These are phyloP conservation scores for Agaricus bisporus DNA, from an alignment of 768 basidiomycete genomes.

Conservation along the genomic window DNA sequence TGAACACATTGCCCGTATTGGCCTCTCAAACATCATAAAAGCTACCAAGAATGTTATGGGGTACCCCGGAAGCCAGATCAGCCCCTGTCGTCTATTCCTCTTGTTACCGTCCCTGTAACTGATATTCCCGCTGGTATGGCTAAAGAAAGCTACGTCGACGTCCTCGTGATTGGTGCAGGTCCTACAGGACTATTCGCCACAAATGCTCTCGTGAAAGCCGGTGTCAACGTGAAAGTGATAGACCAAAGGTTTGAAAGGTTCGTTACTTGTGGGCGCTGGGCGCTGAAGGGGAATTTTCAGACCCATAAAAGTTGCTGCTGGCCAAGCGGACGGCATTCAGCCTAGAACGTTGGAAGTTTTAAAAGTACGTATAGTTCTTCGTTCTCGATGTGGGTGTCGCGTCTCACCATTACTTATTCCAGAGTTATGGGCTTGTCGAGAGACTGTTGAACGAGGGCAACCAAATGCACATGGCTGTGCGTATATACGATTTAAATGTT, in stretches of 20 bases:
- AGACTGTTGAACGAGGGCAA: conserved; percentile 56
- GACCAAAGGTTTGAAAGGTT: conserved; percentile 43
- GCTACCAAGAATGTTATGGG: not conserved
- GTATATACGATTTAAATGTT: conserved; percentile 16
- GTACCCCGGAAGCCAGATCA: no score
- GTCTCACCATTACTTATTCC: not conserved
- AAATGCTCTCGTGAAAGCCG: conserved; percentile 52
- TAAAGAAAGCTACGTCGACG: conserved; percentile 43
- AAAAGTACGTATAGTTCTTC: conserved; percentile 28
- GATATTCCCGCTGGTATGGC: conserved; percentile 6
- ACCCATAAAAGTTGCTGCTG: conserved; percentile 41
- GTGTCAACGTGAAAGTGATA: conserved; percentile 52
- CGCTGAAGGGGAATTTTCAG: conserved; percentile 20
- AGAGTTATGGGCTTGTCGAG: conserved; percentile 78
- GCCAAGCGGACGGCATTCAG: conserved; percentile 58
- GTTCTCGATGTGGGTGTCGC: not conserved
- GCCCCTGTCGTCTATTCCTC: not conserved
- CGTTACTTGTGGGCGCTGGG: not conserved
- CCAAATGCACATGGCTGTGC: conserved; percentile 64
- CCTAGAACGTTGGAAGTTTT: conserved; percentile 50
- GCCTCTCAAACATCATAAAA: not conserved
- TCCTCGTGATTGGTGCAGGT: conserved; percentile 58
- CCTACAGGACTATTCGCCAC: conserved; percentile 64
- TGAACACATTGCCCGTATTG: no score
- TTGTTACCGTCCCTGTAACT: not conserved